A percentile compares a stretch with the other conserved stretches of the same genome.
Conservation (phyloP, 2,329 filamentous ascomycete genomes). For the Podosphaera xanthii region DNA sequence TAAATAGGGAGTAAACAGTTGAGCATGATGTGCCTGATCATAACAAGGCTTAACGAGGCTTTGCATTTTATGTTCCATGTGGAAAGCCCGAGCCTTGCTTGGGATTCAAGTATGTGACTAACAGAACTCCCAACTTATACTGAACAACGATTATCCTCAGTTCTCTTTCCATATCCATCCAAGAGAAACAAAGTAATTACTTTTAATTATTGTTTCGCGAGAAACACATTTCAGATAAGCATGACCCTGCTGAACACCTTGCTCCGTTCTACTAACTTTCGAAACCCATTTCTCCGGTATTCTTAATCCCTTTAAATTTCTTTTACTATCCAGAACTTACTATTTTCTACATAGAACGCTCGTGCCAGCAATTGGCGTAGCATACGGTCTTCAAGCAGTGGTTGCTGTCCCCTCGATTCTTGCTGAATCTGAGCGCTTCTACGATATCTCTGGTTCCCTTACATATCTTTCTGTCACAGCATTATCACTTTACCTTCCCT, state of each 20-base stretch:
- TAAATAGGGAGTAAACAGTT: too few species aligned
- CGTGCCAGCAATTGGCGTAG: slow-evolving; percentile 36
- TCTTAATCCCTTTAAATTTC: not conserved
- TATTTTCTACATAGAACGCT: slow-evolving; percentile 20
- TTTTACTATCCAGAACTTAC: not conserved
- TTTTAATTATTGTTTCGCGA: too few species aligned
- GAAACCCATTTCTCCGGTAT: slow-evolving; percentile 32
- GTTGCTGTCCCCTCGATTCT: slow-evolving; percentile 39
- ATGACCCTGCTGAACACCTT: slow-evolving; percentile 22
- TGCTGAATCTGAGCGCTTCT: slow-evolving; percentile 39
- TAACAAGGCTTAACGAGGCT: too few species aligned
- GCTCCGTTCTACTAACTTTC: slow-evolving; percentile 36
- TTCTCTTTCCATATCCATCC: too few species aligned
- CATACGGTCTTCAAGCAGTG: slow-evolving; percentile 38
- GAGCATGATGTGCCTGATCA: too few species aligned
- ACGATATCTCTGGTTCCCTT: slow-evolving; percentile 41
- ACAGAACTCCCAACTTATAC: too few species aligned
- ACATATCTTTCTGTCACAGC: slow-evolving; percentile 43
- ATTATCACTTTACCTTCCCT: slow-evolving; percentile 36
- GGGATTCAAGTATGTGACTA: too few species aligned
- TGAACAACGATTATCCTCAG: too few species aligned
- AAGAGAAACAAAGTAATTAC: too few species aligned
- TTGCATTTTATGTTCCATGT: too few species aligned
- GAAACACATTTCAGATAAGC: not conserved
- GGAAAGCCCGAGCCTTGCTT: too few species aligned